Base-by-base conservation (phyloP, 148 eudicot genomes). In the Beta vulgaris region DNA sequence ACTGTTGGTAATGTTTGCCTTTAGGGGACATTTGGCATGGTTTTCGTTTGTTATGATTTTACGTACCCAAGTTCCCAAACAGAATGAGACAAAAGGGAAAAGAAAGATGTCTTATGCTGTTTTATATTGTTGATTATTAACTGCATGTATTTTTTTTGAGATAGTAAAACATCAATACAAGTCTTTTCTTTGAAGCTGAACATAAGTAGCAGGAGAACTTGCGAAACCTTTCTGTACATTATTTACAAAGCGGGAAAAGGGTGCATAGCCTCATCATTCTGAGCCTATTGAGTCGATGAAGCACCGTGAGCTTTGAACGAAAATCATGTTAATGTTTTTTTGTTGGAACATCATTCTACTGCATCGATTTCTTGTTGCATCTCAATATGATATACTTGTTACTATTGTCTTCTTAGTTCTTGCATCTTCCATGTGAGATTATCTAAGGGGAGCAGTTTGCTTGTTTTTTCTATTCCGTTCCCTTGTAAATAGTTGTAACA, bases 1-100 rank as follows among this genome's bases (percentile, higher is more conserved):
- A 29, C 14, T 42, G 54, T 39, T 57, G 79, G n/a, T 25, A 21
- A 43, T 40, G 7, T 32, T 39, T 77, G 74, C n/a, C 26, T 71
- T 18, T 55, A n/a, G 68, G 73, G 67, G 16, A 29, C 46, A 4
- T 68, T 6, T 55, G 53, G 71, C 71, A 55, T 37, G 44, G 60
- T 67, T 68, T 42, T 6, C 55, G 9, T n/a, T 51, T 48, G 4
- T 66, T 26, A 54, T 57, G 54, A n/a, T 64, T 54, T n/a, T 67
- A 23, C 34, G 55, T 60, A 34, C 19, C 18, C 68, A 29, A 16
- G 10, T 26, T 76, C n/a, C 26, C 36, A 19, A 35, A 8, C 44
- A 10, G n/a, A 35, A 64, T 43, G 44, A 64, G 68, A 64, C 44
- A 36, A 64, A 64, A 13, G 7, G 0, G 5, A n/a, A 64, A 36